A percentile compares a stretch with the other conserved stretches of the same genome.
Evolutionary conservation across 148 eudicot species (phyloP).

Genomic region (Salicornia ramosissima): DNA sequence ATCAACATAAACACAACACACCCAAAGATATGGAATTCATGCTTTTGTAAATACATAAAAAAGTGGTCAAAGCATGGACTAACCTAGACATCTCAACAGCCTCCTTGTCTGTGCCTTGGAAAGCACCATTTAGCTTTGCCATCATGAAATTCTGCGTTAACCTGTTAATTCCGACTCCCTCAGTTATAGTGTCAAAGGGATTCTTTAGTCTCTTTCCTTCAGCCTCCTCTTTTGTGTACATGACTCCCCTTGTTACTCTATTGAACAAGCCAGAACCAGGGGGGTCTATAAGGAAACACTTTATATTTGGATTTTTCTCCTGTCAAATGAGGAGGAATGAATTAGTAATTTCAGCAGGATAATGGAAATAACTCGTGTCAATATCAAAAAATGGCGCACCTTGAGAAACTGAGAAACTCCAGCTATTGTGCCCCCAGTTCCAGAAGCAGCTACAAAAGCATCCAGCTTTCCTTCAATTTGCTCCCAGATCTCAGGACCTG

Average conservation of each 20-base stretch:
- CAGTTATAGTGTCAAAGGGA: conserved; percentile 93
- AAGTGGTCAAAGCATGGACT: conserved; percentile 11
- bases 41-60: neutral
- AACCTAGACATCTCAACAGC: conserved; percentile 99
- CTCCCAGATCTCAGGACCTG: conserved; percentile 96
- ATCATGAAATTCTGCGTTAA: conserved; percentile 74
- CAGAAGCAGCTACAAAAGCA: conserved; percentile 95
- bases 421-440: conserved; percentile 95
- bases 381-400: conserved; percentile 33
- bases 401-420: conserved; percentile 82
- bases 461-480: conserved; percentile 72
- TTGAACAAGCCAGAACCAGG: conserved; percentile 97
- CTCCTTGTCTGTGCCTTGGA: conserved; percentile 81
- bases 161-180: conserved; percentile 94
- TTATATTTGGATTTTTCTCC: conserved; percentile 64
- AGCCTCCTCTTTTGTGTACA: conserved; percentile 97
- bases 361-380: neutral
- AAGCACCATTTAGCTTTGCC: conserved; percentile 93
- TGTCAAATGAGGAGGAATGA: conserved; percentile 25
- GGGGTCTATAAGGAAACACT: conserved; percentile 88
- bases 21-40: too few species aligned
- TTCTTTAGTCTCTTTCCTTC: conserved; percentile 89
- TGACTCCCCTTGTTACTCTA: conserved; percentile 90
- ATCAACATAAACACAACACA: neutral
- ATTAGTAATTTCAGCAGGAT: neutral